Conservation (phyloP, 257 asterid species). For the Penstemon davidsonii region DNA sequence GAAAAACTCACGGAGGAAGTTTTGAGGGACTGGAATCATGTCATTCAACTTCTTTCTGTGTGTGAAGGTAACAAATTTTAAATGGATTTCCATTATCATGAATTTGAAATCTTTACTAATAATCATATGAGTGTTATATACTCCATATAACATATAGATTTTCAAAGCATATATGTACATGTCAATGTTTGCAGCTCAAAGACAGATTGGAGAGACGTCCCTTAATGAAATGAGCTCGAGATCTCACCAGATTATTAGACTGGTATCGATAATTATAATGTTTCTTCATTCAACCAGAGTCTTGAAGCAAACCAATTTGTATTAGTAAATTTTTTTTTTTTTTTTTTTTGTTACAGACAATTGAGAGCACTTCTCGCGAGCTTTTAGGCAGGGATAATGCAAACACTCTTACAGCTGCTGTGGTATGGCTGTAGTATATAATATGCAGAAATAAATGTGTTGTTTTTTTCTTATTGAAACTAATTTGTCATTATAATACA, state of each 20-base stretch:
- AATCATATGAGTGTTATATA: background rate
- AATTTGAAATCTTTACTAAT: background rate
- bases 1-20: conserved; percentile 90
- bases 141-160: background rate
- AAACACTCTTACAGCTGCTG: conserved; percentile 74
- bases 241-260: conserved; percentile 93
- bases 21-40: conserved; percentile 79
- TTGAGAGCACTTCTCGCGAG: conserved; percentile 84
- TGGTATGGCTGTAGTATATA: conserved; percentile 51
- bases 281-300: conserved; percentile 3
- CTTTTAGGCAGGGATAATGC: conserved; percentile 66
- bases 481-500: conserved; percentile 25
- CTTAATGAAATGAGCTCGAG: conserved; percentile 93
- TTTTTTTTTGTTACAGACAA: conserved; percentile 53
- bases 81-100: background rate
- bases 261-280: conserved; percentile 47
- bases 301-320: conserved; percentile 1
- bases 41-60: conserved; percentile 67
- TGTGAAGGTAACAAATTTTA: conserved; percentile 65
- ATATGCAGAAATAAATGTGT: conserved; percentile 1
- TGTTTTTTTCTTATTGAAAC: conserved; percentile 8
- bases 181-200: conserved; percentile 64
- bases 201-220: conserved; percentile 92
- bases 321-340: conserved; percentile 1
- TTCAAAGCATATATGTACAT: background rate